Evolutionary conservation across 139 green algal species (phyloP), one percentile per base, ranked within the genome.

Genomic region (Astrephomene gubernaculifera): DNA sequence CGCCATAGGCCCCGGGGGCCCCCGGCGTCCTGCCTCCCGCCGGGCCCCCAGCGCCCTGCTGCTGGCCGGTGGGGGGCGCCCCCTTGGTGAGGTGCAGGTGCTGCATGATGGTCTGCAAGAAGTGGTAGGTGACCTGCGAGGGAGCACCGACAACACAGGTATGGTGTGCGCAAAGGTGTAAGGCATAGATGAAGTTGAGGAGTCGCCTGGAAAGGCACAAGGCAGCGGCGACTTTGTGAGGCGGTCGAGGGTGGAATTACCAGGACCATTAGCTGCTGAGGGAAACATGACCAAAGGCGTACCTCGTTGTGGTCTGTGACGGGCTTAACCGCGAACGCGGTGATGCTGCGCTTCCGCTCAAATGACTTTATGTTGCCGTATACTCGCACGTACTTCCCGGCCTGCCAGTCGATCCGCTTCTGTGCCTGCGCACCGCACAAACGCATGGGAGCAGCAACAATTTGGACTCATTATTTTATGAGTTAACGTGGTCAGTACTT

Each of bases 261-360:
- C n/a, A n/a, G n/a, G n/a, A n/a, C n/a, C n/a, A n/a, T n/a, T n/a
- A n/a, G n/a, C n/a, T n/a, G n/a, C n/a, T n/a, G n/a, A n/a, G n/a
- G n/a, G n/a, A n/a, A n/a, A n/a, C n/a, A n/a, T n/a, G n/a, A n/a
- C n/a, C n/a, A n/a, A n/a, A n/a, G n/a, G n/a, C 87, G 4, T 53
- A 89, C 91, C 90, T 96, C 95, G 83, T 97, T 96, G 92, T 90
- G 88, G 81, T 97, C 94, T 39, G 76, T 87, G 27, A 97, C 79
- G 21, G 80, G 83, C n/a, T 89, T 86, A 22, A 96, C 85, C 60
- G 76, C 92, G 79, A 92, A 96, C 36, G 92, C 93, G 3, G 91
- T 72, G 24, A 97, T 88, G 36, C 75, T 79, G 52, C 79, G 86
- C 29, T 90, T 72, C 57, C 82, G 68, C 10, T 92, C 71, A 49